Base-by-base conservation (phyloP, 2,329 filamentous ascomycete genomes). In the Conoideocrella luteorostrata region DNA sequence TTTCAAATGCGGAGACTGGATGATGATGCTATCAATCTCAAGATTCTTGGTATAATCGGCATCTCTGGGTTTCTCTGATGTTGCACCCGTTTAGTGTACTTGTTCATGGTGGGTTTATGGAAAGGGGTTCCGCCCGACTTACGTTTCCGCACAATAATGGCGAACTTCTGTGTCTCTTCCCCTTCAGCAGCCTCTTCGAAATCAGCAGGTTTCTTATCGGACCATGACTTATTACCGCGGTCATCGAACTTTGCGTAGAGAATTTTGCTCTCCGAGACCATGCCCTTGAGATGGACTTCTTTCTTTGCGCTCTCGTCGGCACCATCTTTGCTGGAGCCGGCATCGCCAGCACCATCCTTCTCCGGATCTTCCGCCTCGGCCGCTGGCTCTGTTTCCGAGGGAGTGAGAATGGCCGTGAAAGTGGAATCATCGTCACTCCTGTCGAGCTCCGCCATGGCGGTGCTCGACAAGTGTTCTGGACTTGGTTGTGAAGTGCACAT, bases 1-100 rank as follows among this genome's bases (percentile, higher is more conserved):
- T 60, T 80, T 82, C 34, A 86, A 62, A 43, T 72, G 66, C 2
- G 79, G 77, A 17, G 75, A 81, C 58, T 86, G 81, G 5, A 86
- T 63, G 35, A 83, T 69, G 46, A 86, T 74, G 37, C 76, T 80
- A 53, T 84, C 70, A 20, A 82, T 70, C 43, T 75, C 64, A 24
- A 83, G 71, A 36, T 75, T 76, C 57, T 80, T 82, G 44, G 74
- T 71, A 22, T 77, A 74, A 55, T 82, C 74, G 37, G 69, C 71
- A 52, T 71, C 71, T 60, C 74, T 77, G 44, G 70, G 65, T 45
- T 61, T 61, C 24, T 51, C 56, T 58, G 20, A n/a, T 12, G n/a
- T n/a, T 20, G 15, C 10, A 33, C 10, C 10, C 30, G 7, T n/a
- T n/a, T n/a, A 11, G 7, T 12, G n/a, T 7, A 5, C 9, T 36